These are phyloP conservation scores for Trichoderma simmonsii DNA, from an alignment of 2,329 filamentous ascomycete species.

Conservation along the genomic window DNA sequence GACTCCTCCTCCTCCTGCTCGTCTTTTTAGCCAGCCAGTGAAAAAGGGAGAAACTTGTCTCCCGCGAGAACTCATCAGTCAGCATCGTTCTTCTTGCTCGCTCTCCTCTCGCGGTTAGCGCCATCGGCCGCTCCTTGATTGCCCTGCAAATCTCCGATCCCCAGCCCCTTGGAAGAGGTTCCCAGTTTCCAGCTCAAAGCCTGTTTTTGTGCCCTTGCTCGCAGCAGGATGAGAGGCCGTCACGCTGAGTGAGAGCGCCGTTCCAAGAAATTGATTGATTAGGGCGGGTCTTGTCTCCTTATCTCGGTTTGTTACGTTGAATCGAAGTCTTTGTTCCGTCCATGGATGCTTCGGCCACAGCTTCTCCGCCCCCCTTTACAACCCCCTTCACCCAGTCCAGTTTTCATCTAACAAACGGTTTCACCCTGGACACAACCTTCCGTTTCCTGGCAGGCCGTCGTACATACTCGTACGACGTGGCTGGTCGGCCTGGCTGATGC, in stretches of 20 bases:
- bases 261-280: conserved; percentile 17
- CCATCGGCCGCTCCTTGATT: conserved; percentile 23
- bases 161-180: conserved; percentile 6
- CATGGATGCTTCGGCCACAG: not conserved
- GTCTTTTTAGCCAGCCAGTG: not conserved
- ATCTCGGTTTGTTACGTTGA: conserved; percentile 15
- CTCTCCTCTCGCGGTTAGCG: conserved; percentile 19
- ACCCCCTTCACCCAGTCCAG: not conserved
- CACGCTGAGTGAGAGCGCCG: not conserved
- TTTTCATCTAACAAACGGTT: conserved; percentile 18
- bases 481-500: not conserved
- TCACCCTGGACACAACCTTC: conserved; percentile 5
- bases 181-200: not conserved
- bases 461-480: not conserved
- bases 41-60: not conserved
- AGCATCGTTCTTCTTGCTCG: not conserved
- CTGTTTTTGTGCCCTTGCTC: conserved; percentile 2
- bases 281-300: not conserved
- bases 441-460: not conserved
- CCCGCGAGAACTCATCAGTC: not conserved
- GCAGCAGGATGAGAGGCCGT: not conserved
- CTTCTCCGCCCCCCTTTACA: not conserved
- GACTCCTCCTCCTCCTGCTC: not conserved
- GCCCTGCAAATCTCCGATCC: conserved; percentile 23
- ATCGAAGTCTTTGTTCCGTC: not conserved